Evolutionary conservation across 2,329 filamentous ascomycete genomes (phyloP), one percentile per base, ranked within the genome.

Genomic region (Pyricularia sp.): DNA sequence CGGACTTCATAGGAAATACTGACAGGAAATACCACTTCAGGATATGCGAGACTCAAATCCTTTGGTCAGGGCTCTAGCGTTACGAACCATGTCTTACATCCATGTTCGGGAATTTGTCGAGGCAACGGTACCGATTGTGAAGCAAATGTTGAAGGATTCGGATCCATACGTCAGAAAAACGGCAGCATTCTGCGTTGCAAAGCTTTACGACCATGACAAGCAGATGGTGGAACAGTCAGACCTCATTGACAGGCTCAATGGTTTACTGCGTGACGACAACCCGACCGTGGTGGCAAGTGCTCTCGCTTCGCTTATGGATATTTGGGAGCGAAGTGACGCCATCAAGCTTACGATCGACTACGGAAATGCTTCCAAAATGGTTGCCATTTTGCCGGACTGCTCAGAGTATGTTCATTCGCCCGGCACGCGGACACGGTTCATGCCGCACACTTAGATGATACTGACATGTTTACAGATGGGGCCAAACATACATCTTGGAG

Each of bases 261-360:
- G 84, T 59, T 88, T 99, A 80, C 79, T 99, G 65, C 86, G 92
- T 72, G 94, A 99, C 70, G 93, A 97, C 74, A 99, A 99, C 72
- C 93, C 94, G 0, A 99, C 94, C 0, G 94, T 99, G 2, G 93
- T 99, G 26, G 93, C 94, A 12, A 97, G 93, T 73, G 93, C 96
- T 7, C 78, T 99, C 68, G 93, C 94, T 30, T 84, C 90, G 44
- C 76, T 99, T 72, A 94, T 96, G 85, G 94, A 99, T 75, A 97
- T 99, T 62, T 99, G 94, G 94, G 94, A 97, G 75, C 84, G 93
- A 66, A 97, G 93, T 74, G 93, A 97, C 75, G 91, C 90, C 66
- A 99, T 99, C 76, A 97, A 96, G 75, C 86, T 99, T 68, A 97
- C 94, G 3, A 97, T 99, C 71, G 94, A 99, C 77, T 97, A 99